Conservation (phyloP, 192 early-diverging fungal genomes). For the Coemansia sp. region DNA sequence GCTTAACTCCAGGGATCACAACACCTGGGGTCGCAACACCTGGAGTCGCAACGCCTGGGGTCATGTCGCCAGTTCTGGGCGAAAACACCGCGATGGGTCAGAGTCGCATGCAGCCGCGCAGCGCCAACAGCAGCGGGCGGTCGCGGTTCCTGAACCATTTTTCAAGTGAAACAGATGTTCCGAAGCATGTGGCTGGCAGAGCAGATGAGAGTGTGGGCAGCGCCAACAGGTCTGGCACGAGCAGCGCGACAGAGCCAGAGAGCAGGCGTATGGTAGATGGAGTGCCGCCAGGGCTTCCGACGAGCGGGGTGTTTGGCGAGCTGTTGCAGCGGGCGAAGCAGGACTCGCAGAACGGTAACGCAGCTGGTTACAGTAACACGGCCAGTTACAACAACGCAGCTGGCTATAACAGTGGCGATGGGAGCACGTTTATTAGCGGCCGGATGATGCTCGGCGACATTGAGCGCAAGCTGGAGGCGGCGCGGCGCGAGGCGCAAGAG, state of each 20-base stretch:
- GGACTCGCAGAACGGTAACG: not conserved
- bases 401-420: constrained; percentile 2
- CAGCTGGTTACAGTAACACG: too few species aligned
- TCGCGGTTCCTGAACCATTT: constrained; percentile 53
- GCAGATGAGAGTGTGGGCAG: not conserved
- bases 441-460: constrained; percentile 45
- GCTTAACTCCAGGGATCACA: too few species aligned
- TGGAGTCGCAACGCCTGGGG: constrained; percentile 7
- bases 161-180: constrained; percentile 11
- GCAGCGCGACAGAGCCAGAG: not conserved
- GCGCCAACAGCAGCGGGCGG: constrained; percentile 50
- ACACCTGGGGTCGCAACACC: constrained; percentile 7
- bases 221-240: not conserved
- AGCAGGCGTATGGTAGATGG: not conserved
- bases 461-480: constrained; percentile 39
- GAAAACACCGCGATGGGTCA: constrained; percentile 4
- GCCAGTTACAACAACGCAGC: not conserved
- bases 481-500: constrained; percentile 41
- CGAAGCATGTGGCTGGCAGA: constrained; percentile 5
- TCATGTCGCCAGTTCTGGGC: not conserved
- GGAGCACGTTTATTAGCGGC: constrained; percentile 16
- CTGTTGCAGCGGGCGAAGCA: constrained; percentile 39
- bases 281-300: constrained; percentile 40
- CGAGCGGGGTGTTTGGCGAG: constrained; percentile 41
- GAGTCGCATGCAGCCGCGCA: constrained; percentile 40